Conservation (phyloP, 768 basidiomycete species). For the Tylopilus vinaceipallidus region DNA sequence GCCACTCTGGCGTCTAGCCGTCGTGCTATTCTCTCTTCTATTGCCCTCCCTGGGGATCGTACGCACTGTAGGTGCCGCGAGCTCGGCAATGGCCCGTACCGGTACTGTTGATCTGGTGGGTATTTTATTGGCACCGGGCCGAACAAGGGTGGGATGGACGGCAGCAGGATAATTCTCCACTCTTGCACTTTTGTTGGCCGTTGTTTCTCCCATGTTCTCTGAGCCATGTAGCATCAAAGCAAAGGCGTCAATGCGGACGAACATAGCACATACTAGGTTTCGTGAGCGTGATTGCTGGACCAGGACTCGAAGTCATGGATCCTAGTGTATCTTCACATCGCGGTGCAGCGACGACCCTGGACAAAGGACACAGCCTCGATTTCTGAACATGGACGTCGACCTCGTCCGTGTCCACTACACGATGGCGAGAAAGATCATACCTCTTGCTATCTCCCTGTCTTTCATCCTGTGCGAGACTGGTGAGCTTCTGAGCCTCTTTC, state of each 20-base stretch:
- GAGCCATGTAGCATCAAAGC: not conserved
- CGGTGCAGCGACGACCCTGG: too few relatives aligned
- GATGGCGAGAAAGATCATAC: not conserved
- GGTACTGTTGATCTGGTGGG: conserved; percentile 7
- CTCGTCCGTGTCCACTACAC: not conserved
- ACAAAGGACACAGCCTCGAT: not conserved
- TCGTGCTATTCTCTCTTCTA: too few relatives aligned
- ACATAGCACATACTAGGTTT: conserved; percentile 6
- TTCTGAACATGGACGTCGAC: conserved; percentile 4
- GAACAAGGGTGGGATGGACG: not conserved
- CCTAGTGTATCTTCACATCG: not conserved
- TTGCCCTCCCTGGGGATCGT: too few relatives aligned
- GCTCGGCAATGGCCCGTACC: not conserved
- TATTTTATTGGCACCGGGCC: conserved; percentile 7
- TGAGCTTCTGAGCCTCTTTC: conserved; percentile 3
- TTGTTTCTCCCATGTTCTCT: conserved; percentile 3
- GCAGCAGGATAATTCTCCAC: not conserved
- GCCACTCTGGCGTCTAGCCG: too few relatives aligned
- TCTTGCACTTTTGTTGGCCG: not conserved
- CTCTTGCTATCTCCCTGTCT: conserved; percentile 1
- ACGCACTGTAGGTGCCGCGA: not conserved
- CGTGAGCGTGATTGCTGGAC: not conserved
- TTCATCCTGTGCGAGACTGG: not conserved
- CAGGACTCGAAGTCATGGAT: too few relatives aligned
- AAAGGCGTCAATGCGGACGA: not conserved